phyloP scores from a whole-genome alignment of 1,139 yeast genomes.

The Geotrichum cucujoidarum region DNA sequence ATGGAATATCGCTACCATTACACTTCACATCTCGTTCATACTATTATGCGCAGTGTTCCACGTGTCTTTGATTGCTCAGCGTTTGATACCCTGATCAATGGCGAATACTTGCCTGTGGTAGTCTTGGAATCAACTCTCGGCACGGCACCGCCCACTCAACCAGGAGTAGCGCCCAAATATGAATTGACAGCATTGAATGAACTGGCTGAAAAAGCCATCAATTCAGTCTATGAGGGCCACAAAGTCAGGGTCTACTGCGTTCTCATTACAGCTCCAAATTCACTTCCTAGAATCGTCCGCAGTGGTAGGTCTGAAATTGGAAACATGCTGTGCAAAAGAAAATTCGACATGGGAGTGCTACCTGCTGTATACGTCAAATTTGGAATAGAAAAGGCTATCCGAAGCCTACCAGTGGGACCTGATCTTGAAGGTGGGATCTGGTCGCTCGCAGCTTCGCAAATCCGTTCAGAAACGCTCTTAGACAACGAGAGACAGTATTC shows the following conservation, averaged over 20 bases:
- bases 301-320: constrained; percentile 91
- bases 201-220: constrained; percentile 69
- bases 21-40: constrained; percentile 73
- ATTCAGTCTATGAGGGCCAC: constrained; percentile 64
- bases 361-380: constrained; percentile 79
- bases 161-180: constrained; percentile 45
- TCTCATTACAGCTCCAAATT: constrained; percentile 71
- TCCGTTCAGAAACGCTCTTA: constrained; percentile 48
- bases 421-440: constrained; percentile 84
- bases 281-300: constrained; percentile 76
- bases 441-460: constrained; percentile 64
- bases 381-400: constrained; percentile 59
- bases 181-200: constrained; percentile 54
- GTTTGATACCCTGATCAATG: constrained; percentile 80
- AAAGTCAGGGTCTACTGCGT: constrained; percentile 77
- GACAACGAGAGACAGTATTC: constrained; percentile 59
- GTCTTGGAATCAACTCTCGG: constrained; percentile 82
- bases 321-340: constrained; percentile 81
- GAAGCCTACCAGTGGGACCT: constrained; percentile 70
- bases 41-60: constrained; percentile 76
- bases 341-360: constrained; percentile 70
- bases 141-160: constrained; percentile 26
- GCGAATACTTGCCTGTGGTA: constrained; percentile 80
- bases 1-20: constrained; percentile 59
- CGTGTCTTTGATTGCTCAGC: constrained; percentile 87